These are phyloP conservation scores for Dictyostelium capitatum DNA, from an alignment of 78 protist species.

Conservation along the genomic window DNA sequence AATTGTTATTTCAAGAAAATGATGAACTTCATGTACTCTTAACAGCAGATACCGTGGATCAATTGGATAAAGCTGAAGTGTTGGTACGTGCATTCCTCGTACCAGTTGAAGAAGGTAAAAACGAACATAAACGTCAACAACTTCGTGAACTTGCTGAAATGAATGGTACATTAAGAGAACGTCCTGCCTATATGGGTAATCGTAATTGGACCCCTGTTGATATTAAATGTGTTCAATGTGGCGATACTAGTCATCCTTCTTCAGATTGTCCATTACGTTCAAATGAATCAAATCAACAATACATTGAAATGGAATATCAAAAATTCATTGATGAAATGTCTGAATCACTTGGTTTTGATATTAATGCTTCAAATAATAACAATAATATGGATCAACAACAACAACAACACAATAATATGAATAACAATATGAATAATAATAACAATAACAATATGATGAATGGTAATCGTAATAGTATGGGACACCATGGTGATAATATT, in stretches of 20 bases:
- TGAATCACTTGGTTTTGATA: slow-evolving; percentile 5
- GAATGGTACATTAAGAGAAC: slow-evolving; percentile 94
- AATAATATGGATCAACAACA: not conserved
- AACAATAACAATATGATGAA: not conserved
- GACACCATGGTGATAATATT: not conserved
- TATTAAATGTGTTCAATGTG: slow-evolving; percentile 83
- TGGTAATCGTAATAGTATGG: not conserved
- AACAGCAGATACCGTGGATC: slow-evolving; percentile 81
- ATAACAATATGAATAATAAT: not conserved
- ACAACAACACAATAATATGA: not conserved
- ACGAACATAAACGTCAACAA: slow-evolving; percentile 94
- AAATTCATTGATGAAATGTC: slow-evolving; percentile 59
- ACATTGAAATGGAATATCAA: slow-evolving; percentile 66
- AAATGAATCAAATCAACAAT: slow-evolving; percentile 28
- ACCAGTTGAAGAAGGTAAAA: slow-evolving; percentile 91
- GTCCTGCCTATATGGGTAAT: slow-evolving; percentile 66
- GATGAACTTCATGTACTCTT: slow-evolving; percentile 93
- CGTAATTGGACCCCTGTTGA: slow-evolving; percentile 55
- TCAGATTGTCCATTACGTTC: slow-evolving; percentile 86
- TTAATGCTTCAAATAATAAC: not conserved
- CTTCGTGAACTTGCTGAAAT: slow-evolving; percentile 92
- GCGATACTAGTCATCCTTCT: slow-evolving; percentile 83
- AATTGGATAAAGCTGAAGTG: slow-evolving; percentile 82
- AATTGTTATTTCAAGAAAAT: slow-evolving; percentile 46
- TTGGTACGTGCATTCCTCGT: slow-evolving; percentile 79